Evolutionary conservation across 192 early-diverging fungal species (phyloP), one percentile per base, ranked within the genome.

Genomic region (Spinellus fusiger): DNA sequence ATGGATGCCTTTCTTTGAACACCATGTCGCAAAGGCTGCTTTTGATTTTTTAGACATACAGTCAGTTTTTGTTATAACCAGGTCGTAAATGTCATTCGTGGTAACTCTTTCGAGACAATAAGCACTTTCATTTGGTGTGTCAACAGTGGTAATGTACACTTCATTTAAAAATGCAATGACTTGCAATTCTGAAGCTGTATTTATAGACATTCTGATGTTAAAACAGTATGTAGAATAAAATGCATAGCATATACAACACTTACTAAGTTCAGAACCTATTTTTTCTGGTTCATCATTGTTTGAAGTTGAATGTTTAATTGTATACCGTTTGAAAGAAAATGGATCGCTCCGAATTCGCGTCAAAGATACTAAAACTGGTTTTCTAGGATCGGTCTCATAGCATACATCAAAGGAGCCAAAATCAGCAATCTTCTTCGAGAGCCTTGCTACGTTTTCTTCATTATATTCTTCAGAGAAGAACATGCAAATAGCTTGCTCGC

Each of bases 321-420:
- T 37, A 37, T 37, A 37, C 35, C 13, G 35, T 37, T 37, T 37
- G 35, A 37, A 37, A 37, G 35, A 37, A 37, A 37, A 37, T 37
- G 35, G 35, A 37, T 37, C 35, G 35, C 35, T 37, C 35, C 35
- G 35, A 37, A 37, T 37, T 37, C 35, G 35, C 35, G 33, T 56
- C 20, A 27, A 56, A n/a, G n/a, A 38, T 18, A 50, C 26, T 15
- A 50, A 29, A 49, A 60, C 48, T 49, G 59, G 48, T 27, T 60
- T 40, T 47, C 40, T 50, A 35, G 59, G 59, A 49, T 60, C 59
- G 32, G 20, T 29, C 31, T 47, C 18, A 46, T 60, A 60, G 48
- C 59, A 60, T 47, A 60, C 31, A 26, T 60, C 59, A 25, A 60
- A 46, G 25, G 44, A 22, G 31, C 48, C 48, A 60, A 60, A 47